Base-by-base conservation (phyloP, 2,329 filamentous ascomycete genomes). In the Teratosphaeria nubilosa region DNA sequence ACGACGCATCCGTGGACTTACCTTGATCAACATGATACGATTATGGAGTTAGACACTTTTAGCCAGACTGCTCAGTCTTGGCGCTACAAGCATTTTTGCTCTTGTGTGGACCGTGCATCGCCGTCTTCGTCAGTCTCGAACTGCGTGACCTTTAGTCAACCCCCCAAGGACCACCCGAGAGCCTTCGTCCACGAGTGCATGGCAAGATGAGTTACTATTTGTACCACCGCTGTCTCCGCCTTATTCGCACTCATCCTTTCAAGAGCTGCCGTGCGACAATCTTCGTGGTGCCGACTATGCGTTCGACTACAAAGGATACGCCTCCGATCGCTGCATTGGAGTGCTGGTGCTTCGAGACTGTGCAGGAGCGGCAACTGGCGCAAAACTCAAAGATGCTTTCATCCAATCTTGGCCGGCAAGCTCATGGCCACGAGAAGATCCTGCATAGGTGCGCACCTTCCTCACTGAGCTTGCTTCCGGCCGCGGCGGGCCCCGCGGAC, bases 281-380 rank as follows among this genome's bases (percentile, higher is more conserved):
- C 20, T 5, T 48, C 2, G n/a, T 7, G 5, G 41, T 5, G n/a
- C 41, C 41, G 41, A 48, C n/a, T 10, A 48, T 11, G 41, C 22
- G 1, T 22, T 22, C 41, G 41, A 11, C n/a, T 7, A 1, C 5
- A 48, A 48, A 20, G 16, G 9, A 22, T 22, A 48, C 2, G 16
- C 20, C 16, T 20, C 20, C 20, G n/a, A 22, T 11, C 73, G 69
- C 71, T n/a, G 68, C 66, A 25, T 77, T 75, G 0, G 76, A 78
- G 61, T 69, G 71, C 7, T 69, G 65, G 22, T 78, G 75, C 67
- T 77, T 77, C 56, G 66, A 74, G 56, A 73, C 70, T 3, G 76
- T 77, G 74, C 75, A 77, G 59, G 63, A 69, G 16, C 69, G 41
- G 16, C 41, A 22, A 20, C 20, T 48, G 41, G 41, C 41, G 41